These are phyloP conservation scores for Fusarium keratoplasticum DNA, from an alignment of 2,329 filamentous ascomycete genomes.

Conservation along the genomic window DNA sequence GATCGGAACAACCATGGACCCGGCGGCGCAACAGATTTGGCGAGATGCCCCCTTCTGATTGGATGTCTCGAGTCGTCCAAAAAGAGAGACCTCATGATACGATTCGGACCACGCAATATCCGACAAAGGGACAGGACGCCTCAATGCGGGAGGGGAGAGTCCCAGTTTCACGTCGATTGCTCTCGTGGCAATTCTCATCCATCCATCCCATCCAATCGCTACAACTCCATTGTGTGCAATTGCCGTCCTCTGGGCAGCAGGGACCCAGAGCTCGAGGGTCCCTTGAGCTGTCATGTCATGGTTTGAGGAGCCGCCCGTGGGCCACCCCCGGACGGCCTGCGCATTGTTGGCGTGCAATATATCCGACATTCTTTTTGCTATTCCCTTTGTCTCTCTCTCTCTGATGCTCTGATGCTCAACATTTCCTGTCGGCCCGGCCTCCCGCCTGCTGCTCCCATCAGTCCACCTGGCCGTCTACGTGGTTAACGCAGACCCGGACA, in stretches of 20 bases:
- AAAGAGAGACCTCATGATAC: conserved; percentile 34
- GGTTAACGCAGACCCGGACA: conserved; percentile 24
- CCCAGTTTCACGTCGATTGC: not conserved
- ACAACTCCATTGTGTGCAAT: conserved; percentile 8
- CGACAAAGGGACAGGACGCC: conserved; percentile 6
- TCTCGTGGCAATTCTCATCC: conserved; percentile 1
- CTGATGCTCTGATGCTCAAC: not conserved
- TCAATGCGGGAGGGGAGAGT: not conserved
- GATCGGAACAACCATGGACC: conserved; percentile 27
- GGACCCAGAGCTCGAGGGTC: conserved; percentile 12
- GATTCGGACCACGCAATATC: conserved; percentile 32
- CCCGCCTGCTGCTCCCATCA: conserved; percentile 23
- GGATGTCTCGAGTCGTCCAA: conserved; percentile 14
- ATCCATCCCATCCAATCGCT: conserved; percentile 8
- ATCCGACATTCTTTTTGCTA: conserved; percentile 6
- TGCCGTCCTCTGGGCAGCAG: conserved; percentile 5
- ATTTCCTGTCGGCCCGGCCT: conserved; percentile 11
- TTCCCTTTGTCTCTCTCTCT: not conserved
- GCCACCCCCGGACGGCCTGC: not conserved
- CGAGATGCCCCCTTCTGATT: conserved; percentile 15
- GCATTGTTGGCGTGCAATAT: not conserved
- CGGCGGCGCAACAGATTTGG: conserved; percentile 27
- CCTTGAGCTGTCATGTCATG: conserved; percentile 14
- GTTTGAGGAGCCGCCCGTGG: conserved; percentile 8
- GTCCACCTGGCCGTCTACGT: conserved; percentile 31